phyloP scores from a whole-genome alignment of 2,329 filamentous ascomycete species.

The Fusarium temperatum region DNA sequence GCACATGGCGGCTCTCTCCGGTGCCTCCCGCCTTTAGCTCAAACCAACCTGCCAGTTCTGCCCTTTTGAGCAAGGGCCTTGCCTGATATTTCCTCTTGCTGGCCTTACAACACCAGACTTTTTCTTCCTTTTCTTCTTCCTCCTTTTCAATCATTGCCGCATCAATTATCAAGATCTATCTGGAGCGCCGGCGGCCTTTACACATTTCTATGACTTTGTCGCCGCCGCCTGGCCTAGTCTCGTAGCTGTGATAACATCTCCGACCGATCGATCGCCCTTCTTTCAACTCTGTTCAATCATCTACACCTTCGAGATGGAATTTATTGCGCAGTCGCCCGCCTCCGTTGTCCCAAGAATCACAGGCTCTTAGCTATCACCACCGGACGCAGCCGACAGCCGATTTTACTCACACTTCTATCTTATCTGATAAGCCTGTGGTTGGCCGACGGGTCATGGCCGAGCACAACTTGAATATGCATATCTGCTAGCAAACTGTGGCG shows the following conservation, averaged over 20 bases:
- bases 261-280: not conserved
- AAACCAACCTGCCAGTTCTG: not conserved
- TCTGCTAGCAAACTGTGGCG: conserved; percentile 10
- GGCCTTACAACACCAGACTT: not conserved
- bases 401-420: conserved; percentile 4
- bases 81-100: not conserved
- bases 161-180: not conserved
- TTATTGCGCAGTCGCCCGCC: conserved; percentile 28
- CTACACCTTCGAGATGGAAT: not conserved
- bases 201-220: not conserved
- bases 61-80: not conserved
- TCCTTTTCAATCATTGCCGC: not conserved
- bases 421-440: conserved; percentile 31
- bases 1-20: not conserved
- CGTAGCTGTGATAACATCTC: not conserved
- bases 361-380: not conserved
- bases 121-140: not conserved
- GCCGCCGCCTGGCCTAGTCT: not conserved
- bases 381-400: conserved; percentile 38
- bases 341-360: conserved; percentile 5
- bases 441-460: conserved; percentile 13
- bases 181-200: not conserved
- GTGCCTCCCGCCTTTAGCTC: conserved; percentile 14
- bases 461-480: conserved; percentile 16
- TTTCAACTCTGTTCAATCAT: not conserved